These are phyloP conservation scores for Geranium brycei DNA, from an alignment of 345 rosid species.

Conservation along the genomic window DNA sequence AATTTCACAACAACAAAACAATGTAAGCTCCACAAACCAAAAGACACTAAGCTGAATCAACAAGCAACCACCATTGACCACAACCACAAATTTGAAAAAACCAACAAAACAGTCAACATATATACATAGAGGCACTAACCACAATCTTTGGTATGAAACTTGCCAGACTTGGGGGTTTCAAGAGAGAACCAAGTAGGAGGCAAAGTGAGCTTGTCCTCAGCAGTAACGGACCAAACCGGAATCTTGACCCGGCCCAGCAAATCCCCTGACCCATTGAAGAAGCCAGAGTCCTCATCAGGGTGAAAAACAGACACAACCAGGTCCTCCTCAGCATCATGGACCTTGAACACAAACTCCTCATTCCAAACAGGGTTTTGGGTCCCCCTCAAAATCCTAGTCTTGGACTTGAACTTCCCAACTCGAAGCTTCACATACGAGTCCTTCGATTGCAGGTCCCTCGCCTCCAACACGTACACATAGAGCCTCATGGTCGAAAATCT, in stretches of 20 bases:
- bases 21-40: too few species aligned
- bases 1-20: too few species aligned
- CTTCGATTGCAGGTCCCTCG: slow-evolving; percentile 39
- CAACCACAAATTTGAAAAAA: slow-evolving; percentile 12
- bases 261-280: neutral
- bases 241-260: slow-evolving; percentile 40
- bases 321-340: slow-evolving; percentile 8
- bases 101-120: neutral
- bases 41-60: slow-evolving; percentile 11
- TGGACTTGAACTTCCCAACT: slow-evolving; percentile 53
- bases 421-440: slow-evolving; percentile 47
- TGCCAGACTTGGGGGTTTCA: slow-evolving; percentile 32
- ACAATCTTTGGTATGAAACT: slow-evolving; percentile 30
- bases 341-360: slow-evolving; percentile 62
- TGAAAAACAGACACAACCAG: too few species aligned
- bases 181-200: slow-evolving; percentile 72
- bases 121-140: slow-evolving; percentile 26
- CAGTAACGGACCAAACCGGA: slow-evolving; percentile 35
- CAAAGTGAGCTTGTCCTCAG: slow-evolving; percentile 43
- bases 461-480: slow-evolving; percentile 60
- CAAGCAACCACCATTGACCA: slow-evolving; percentile 38
- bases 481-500: slow-evolving; percentile 38
- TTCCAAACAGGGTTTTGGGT: slow-evolving; percentile 51
- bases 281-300: too few species aligned
- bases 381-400: slow-evolving; percentile 35